Evolutionary conservation across 2,329 filamentous ascomycete genomes (phyloP).

Genomic region (Claviceps fusiformis): DNA sequence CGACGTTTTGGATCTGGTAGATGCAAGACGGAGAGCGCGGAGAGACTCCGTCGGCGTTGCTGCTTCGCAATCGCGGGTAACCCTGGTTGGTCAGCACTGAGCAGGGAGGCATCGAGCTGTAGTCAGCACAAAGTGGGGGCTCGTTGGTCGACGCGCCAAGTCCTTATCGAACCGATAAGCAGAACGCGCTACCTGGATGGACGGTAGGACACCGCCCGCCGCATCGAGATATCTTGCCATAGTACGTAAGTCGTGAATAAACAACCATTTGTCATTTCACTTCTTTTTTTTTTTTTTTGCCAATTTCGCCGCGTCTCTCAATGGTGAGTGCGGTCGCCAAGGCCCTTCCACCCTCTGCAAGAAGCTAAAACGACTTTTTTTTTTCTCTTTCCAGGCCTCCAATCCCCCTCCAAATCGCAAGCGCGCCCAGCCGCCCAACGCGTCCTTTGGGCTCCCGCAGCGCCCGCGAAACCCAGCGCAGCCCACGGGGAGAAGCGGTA

Average conservation of each 20-base stretch:
- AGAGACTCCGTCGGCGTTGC: no score
- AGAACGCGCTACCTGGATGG: no score
- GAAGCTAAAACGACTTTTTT: no score
- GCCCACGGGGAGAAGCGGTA: background rate
- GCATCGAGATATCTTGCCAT: background rate
- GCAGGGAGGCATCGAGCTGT: no score
- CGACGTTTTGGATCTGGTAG: background rate
- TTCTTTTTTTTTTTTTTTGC: background rate
- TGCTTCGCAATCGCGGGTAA: no score
- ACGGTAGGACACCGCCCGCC: background rate
- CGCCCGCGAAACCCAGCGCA: background rate
- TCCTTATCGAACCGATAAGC: background rate
- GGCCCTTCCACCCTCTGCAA: background rate
- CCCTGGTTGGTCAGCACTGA: no score
- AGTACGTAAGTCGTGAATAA: background rate
- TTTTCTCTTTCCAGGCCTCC: conserved; percentile 4
- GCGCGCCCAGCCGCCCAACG: conserved; percentile 18
- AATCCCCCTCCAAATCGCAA: conserved; percentile 24
- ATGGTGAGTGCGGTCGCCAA: background rate
- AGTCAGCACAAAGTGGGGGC: no score
- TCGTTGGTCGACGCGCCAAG: no score
- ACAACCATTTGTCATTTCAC: no score
- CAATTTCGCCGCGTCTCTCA: background rate
- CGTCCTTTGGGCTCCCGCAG: background rate
- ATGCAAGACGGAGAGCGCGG: background rate